phyloP scores from a whole-genome alignment of 78 protist genomes.

The Dictyostelium discoideum region dicty_2.7 NC_007088.5:1507001-1507500 shows the following conservation, averaged over 20 bases:
- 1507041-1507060: too few species aligned
- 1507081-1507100: neutral
- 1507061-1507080: too few species aligned
- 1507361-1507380: neutral
- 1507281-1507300: neutral
- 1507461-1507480: neutral
- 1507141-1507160: neutral
- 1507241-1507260: neutral
- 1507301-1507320: neutral
- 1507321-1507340: neutral
- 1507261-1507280: neutral
- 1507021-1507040: too few species aligned
- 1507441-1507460: slow-evolving; percentile 5
- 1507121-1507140: neutral
- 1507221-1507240: neutral
- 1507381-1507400: neutral
- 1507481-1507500: neutral
- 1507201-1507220: too few species aligned
- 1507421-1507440: neutral
- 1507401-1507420: neutral
- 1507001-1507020: too few species aligned
- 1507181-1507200: neutral
- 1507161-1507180: neutral
- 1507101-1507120: neutral
- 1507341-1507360: neutral